Percentiles rank a stretch among this genome's conserved stretches.
Evolutionary conservation across 148 eudicot species (phyloP).

Genomic region (Gaultheria prostrata): DNA sequence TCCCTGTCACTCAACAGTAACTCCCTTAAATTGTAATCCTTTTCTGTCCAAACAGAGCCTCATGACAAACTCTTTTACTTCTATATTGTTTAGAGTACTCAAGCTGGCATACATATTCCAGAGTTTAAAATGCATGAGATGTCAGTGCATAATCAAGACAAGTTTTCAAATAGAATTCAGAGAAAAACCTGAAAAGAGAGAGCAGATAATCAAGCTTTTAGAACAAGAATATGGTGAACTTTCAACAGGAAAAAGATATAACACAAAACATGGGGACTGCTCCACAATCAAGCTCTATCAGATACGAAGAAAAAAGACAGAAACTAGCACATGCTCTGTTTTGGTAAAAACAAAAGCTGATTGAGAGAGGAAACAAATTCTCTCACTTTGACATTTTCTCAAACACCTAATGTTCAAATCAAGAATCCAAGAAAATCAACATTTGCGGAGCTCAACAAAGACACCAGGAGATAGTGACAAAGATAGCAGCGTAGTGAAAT

Average conservation of each 20-base stretch:
- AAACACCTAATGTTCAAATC: not conserved
- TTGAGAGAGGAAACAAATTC: not conserved
- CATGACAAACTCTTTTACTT: not conserved
- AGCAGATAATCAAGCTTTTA: not conserved
- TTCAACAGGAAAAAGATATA: no score
- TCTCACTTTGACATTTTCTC: not conserved
- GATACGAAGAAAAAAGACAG: not conserved
- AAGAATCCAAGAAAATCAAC: not conserved
- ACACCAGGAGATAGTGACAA: not conserved
- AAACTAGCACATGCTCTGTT: not conserved
- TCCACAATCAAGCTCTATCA: not conserved
- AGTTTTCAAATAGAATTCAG: not conserved
- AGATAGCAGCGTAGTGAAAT: not conserved
- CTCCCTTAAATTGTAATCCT: not conserved
- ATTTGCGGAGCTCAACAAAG: not conserved
- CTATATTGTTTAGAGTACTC: not conserved
- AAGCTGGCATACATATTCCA: not conserved
- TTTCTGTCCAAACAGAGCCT: not conserved
- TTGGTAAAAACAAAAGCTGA: not conserved
- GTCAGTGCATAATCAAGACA: not conserved
- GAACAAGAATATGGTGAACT: not conserved
- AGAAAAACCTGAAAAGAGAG: not conserved
- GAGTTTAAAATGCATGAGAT: not conserved
- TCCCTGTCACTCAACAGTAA: not conserved
- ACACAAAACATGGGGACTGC: not conserved